phyloP scores from a whole-genome alignment of 306 rosid genomes.

The Dicorynia guianensis region DNA sequence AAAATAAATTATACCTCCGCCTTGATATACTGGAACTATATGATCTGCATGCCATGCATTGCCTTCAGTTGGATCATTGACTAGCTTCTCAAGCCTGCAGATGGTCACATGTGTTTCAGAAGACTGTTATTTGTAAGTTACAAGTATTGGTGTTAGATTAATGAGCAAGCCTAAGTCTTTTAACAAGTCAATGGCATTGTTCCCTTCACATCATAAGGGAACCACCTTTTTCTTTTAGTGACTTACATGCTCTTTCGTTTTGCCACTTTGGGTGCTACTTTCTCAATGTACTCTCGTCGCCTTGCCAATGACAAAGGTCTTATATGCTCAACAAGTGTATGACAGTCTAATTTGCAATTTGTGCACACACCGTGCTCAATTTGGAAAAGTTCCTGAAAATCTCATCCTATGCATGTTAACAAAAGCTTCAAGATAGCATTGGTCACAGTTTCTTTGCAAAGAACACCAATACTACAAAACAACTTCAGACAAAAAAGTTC shows the following conservation, averaged over 20 bases:
- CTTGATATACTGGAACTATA: conserved; percentile 88
- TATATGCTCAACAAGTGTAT: conserved; percentile 77
- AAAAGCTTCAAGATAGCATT: conserved; percentile 32
- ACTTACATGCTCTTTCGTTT: conserved; percentile 74
- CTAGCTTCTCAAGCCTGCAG: conserved; percentile 83
- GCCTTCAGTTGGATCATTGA: conserved; percentile 87
- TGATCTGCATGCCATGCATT: conserved; percentile 98
- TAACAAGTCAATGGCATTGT: conserved; percentile 18
- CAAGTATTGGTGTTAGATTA: neutral
- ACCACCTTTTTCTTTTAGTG: conserved; percentile 34
- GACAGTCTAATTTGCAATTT: conserved; percentile 85
- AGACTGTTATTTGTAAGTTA: conserved; percentile 18
- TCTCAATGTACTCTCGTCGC: conserved; percentile 74
- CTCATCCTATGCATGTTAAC: conserved; percentile 30
- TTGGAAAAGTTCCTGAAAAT: conserved; percentile 85
- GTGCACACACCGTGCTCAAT: conserved; percentile 89
- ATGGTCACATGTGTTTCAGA: conserved; percentile 33
- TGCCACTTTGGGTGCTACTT: conserved; percentile 80
- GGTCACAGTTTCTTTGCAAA: conserved; percentile 9
- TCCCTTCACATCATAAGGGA: conserved; percentile 7
- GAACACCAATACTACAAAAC: conserved; percentile 30
- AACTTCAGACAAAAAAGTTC: conserved; percentile 21
- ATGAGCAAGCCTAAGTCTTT: conserved; percentile 31
- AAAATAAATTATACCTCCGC: conserved; percentile 77
- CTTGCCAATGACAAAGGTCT: conserved; percentile 71